Conservation (phyloP, 306 rosid genomes). For the Corylus avellana region DNA sequence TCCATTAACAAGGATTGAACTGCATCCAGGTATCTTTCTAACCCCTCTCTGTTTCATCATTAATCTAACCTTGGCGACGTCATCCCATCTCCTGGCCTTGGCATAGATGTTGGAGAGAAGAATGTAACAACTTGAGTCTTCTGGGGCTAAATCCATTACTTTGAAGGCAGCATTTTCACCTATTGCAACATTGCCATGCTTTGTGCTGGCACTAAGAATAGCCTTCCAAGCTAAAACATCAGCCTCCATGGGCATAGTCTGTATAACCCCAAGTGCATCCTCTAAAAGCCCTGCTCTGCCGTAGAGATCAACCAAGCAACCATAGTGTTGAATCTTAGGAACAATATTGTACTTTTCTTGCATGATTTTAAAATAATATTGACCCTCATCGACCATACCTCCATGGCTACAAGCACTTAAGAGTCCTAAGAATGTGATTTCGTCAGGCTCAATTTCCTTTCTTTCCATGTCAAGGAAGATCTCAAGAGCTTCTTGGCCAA, state of each 20-base stretch:
- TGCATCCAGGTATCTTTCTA: conserved; percentile 51
- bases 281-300: conserved; percentile 45
- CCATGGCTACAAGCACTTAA: conserved; percentile 62
- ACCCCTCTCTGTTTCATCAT: conserved; percentile 47
- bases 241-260: conserved; percentile 45
- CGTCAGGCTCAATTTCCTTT: conserved; percentile 40
- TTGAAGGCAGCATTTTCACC: conserved; percentile 41
- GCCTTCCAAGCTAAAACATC: conserved; percentile 59
- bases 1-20: conserved; percentile 48
- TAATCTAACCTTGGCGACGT: conserved; percentile 39
- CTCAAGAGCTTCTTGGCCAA: conserved; percentile 45
- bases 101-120: conserved; percentile 52
- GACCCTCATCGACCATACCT: conserved; percentile 48
- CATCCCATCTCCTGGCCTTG: conserved; percentile 52
- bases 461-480: conserved; percentile 46
- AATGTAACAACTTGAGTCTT: conserved; percentile 58
- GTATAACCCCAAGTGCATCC: conserved; percentile 38
- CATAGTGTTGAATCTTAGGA: conserved; percentile 53
- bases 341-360: conserved; percentile 47
- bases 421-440: conserved; percentile 52
- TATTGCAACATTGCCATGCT: conserved; percentile 32
- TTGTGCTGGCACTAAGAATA: conserved; percentile 49
- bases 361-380: conserved; percentile 50
- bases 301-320: conserved; percentile 52
- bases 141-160: conserved; percentile 47